Evolutionary conservation across 306 rosid genomes (phyloP).

Genomic region (Mucuna pruriens): DNA sequence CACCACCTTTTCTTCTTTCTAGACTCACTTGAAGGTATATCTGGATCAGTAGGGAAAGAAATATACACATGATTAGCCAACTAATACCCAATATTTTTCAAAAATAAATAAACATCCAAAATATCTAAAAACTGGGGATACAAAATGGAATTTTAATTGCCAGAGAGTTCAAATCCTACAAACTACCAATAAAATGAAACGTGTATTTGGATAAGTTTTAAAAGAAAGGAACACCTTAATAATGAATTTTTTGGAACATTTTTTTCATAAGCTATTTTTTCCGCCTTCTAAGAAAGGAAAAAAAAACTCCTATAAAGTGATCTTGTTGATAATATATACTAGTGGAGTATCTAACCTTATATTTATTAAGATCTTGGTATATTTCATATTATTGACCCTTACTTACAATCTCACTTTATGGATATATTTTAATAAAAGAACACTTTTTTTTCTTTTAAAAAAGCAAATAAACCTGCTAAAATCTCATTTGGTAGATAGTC

Average conservation of each 20-base stretch:
- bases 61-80: not conserved
- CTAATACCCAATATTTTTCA: not conserved
- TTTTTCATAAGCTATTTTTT: not conserved
- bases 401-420: too few relatives aligned
- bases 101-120: not conserved
- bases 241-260: not conserved
- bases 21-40: conserved; percentile 53
- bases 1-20: conserved; percentile 77
- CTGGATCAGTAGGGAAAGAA: conserved; percentile 38
- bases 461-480: too few relatives aligned
- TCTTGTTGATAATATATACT: not conserved
- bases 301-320: not conserved
- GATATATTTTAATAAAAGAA: too few relatives aligned
- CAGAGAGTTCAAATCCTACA: not conserved
- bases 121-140: not conserved
- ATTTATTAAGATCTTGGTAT: not conserved
- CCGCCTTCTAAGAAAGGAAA: not conserved
- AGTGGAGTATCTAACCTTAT: not conserved
- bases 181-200: not conserved
- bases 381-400: too few relatives aligned
- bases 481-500: not conserved
- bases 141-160: not conserved
- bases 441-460: too few relatives aligned
- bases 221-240: not conserved
- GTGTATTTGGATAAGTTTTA: not conserved